Evolutionary conservation across 2,329 filamentous ascomycete species (phyloP).

Genomic region (Microcyclospora tardicrescens): DNA sequence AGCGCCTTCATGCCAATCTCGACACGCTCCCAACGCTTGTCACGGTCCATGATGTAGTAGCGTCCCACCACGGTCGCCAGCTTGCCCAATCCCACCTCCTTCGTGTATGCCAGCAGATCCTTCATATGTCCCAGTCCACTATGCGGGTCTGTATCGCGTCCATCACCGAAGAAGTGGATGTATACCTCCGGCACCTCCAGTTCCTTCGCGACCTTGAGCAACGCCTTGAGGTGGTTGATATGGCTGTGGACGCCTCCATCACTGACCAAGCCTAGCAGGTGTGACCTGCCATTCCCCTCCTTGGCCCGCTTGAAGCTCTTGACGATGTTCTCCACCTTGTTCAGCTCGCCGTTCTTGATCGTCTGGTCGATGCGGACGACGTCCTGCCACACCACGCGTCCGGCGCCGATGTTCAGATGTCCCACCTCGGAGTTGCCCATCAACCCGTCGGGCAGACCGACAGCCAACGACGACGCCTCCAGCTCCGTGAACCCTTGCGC

Average conservation of each 20-base stretch:
- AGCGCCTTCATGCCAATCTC: conserved; percentile 74
- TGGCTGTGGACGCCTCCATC: conserved; percentile 95
- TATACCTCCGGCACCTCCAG: conserved; percentile 79
- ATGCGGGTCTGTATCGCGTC: conserved; percentile 95
- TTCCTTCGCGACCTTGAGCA: conserved; percentile 82
- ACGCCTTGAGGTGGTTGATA: conserved; percentile 79
- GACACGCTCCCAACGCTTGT: conserved; percentile 96
- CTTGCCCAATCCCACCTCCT: conserved; percentile 76
- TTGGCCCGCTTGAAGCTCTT: conserved; percentile 67
- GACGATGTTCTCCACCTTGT: conserved; percentile 64
- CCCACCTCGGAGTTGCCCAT: conserved; percentile 99
- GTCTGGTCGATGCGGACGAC: conserved; percentile 83
- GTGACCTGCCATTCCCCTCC: conserved; percentile 79
- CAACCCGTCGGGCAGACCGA: conserved; percentile 87
- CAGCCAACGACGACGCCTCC: conserved; percentile 88
- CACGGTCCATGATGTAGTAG: conserved; percentile 98
- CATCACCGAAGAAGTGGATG: conserved; percentile 98
- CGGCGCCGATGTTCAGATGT: conserved; percentile 95
- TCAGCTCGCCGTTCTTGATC: conserved; percentile 72
- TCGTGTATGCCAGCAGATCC: conserved; percentile 63
- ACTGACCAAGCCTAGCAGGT: conserved; percentile 82
- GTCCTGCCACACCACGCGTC: conserved; percentile 93
- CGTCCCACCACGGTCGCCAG: conserved; percentile 87
- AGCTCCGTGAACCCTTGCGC: conserved; percentile 80
- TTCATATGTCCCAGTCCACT: conserved; percentile 80